Conservation (phyloP, 1,284 basidiomycete species). For the Naganishia liquefaciens region DNA sequence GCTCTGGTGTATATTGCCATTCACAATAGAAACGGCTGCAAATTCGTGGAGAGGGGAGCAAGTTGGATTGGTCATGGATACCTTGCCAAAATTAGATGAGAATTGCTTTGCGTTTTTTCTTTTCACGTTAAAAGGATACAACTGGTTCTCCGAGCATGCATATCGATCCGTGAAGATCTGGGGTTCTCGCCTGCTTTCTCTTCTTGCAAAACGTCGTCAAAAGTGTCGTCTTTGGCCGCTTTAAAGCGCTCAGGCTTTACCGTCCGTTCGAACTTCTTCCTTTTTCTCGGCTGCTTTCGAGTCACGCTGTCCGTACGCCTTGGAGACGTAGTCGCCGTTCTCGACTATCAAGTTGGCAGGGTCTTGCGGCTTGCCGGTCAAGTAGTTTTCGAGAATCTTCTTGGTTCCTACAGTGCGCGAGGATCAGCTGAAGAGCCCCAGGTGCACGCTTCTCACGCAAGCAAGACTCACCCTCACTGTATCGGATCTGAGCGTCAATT, state of each 20-base stretch:
- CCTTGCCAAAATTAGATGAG: too few relatives aligned
- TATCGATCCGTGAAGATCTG: too few relatives aligned
- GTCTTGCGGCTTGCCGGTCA: slow-evolving; percentile 67
- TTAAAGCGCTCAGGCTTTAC: slow-evolving; percentile 14
- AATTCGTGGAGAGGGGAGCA: too few relatives aligned
- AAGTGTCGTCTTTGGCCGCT: neutral
- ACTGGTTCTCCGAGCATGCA: too few relatives aligned
- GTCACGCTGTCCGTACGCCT: slow-evolving; percentile 50
- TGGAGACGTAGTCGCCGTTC: slow-evolving; percentile 57
- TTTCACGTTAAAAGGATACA: too few relatives aligned
- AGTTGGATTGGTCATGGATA: too few relatives aligned
- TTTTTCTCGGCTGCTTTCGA: slow-evolving; percentile 29
- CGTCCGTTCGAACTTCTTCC: slow-evolving; percentile 31
- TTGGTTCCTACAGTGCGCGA: slow-evolving; percentile 60
- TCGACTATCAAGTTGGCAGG: slow-evolving; percentile 80
- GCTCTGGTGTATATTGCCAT: too few relatives aligned
- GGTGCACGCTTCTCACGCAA: too few relatives aligned
- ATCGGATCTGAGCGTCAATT: slow-evolving; percentile 86
- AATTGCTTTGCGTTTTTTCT: too few relatives aligned
- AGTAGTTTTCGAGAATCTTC: slow-evolving; percentile 78
- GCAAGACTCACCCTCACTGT: slow-evolving; percentile 60
- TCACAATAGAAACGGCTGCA: too few relatives aligned
- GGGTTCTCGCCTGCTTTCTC: too few relatives aligned
- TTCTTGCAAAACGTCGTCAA: too few relatives aligned
- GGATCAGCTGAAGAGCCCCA: neutral